Conservation (phyloP, 495 filamentous ascomycete species). For the Neurospora cerealis region DNA sequence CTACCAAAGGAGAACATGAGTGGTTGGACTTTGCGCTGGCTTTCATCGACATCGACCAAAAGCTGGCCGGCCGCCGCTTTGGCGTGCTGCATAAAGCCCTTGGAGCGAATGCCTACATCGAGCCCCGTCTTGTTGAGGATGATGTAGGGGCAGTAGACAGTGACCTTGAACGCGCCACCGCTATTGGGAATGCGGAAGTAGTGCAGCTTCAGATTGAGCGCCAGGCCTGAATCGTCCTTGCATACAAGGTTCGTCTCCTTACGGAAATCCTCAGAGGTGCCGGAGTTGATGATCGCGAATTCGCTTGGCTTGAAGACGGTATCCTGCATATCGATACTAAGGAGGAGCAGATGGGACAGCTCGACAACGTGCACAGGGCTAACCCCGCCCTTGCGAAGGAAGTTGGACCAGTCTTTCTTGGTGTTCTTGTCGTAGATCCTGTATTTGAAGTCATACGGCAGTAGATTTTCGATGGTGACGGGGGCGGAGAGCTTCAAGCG, state of each 20-base stretch:
- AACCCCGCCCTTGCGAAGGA: constrained; percentile 87
- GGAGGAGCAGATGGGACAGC: constrained; percentile 78
- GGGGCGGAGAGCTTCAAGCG: constrained; percentile 80
- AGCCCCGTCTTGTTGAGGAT: constrained; percentile 92
- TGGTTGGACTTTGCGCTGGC: constrained; percentile 59
- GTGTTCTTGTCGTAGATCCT: constrained; percentile 97
- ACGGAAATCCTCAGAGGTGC: constrained; percentile 74
- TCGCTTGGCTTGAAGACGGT: constrained; percentile 90
- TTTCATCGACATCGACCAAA: constrained; percentile 24
- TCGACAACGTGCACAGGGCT: constrained; percentile 97
- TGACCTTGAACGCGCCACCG: constrained; percentile 92
- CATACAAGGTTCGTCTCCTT: constrained; percentile 71
- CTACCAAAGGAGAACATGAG: constrained; percentile 91
- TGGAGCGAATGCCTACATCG: constrained; percentile 79
- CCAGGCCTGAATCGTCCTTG: constrained; percentile 71
- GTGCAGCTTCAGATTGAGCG: constrained; percentile 74
- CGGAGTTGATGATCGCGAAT: constrained; percentile 92
- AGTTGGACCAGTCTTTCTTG: constrained; percentile 97
- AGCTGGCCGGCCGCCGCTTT: constrained; percentile 72
- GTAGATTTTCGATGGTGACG: constrained; percentile 84
- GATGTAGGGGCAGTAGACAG: constrained; percentile 86
- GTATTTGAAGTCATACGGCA: constrained; percentile 98
- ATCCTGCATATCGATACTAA: constrained; percentile 94
- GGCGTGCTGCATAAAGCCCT: constrained; percentile 72
- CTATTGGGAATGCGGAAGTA: constrained; percentile 89